Conservation (phyloP, 805 yeast species). For the Saccharomycopsis sp. region DNA sequence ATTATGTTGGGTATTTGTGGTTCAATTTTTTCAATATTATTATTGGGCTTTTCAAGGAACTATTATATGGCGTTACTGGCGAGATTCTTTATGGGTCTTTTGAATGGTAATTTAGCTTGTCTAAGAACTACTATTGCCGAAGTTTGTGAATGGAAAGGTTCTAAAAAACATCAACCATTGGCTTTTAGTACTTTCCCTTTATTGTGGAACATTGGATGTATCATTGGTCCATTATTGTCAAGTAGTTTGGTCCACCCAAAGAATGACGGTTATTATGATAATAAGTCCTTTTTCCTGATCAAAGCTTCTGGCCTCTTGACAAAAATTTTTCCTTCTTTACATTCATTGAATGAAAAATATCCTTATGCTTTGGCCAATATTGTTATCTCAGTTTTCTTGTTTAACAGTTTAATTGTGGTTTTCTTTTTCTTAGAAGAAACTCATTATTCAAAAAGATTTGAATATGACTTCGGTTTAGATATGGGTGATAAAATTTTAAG, state of each 20-base stretch:
- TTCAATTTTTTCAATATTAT: slow-evolving; percentile 34
- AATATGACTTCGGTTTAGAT: slow-evolving; percentile 36
- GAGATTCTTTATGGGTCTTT: slow-evolving; percentile 42
- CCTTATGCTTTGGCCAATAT: slow-evolving; percentile 48
- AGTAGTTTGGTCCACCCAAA: slow-evolving; percentile 40
- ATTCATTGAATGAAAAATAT: slow-evolving; percentile 25
- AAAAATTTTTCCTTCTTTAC: slow-evolving; percentile 19
- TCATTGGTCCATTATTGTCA: slow-evolving; percentile 53
- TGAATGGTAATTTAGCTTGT: slow-evolving; percentile 61
- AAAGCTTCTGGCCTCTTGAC: slow-evolving; percentile 1
- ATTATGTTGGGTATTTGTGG: slow-evolving; percentile 43
- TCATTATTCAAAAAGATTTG: slow-evolving; percentile 29
- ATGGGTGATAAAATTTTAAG: slow-evolving; percentile 29
- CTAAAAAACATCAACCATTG: slow-evolving; percentile 46
- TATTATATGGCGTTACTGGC: slow-evolving; percentile 44
- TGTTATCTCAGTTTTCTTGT: slow-evolving; percentile 31
- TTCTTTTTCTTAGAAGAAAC: slow-evolving; percentile 45
- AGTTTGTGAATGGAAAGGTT: slow-evolving; percentile 28
- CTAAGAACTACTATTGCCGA: slow-evolving; percentile 54
- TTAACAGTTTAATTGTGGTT: slow-evolving; percentile 29
- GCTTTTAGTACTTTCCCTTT: slow-evolving; percentile 55
- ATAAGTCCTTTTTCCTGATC: not conserved
- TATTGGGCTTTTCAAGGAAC: slow-evolving; percentile 44
- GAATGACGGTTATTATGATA: slow-evolving; percentile 19
- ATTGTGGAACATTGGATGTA: slow-evolving; percentile 49